Conservation (phyloP, 1,284 basidiomycete species). For the Phylloporus gajari region DNA sequence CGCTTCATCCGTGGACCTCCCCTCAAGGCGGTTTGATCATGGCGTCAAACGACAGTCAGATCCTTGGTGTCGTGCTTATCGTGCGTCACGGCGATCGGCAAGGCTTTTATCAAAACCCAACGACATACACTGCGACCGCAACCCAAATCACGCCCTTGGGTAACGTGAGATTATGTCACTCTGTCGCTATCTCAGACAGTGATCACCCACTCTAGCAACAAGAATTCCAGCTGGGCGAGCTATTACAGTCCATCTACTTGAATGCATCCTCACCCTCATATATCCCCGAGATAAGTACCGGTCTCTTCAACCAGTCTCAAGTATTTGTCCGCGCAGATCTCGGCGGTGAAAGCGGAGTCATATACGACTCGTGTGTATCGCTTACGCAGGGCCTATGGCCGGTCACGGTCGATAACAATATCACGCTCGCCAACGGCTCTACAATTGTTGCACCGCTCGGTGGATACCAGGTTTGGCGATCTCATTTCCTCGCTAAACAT, state of each 20-base stretch:
- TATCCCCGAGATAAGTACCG: constrained; percentile 67
- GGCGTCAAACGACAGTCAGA: constrained; percentile 27
- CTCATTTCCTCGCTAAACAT: neutral
- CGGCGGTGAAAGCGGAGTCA: constrained; percentile 80
- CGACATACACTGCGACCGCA: constrained; percentile 68
- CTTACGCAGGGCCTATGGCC: constrained; percentile 81
- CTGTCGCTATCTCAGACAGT: neutral
- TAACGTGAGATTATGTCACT: constrained; percentile 61
- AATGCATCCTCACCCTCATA: constrained; percentile 63
- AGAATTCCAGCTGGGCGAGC: constrained; percentile 73
- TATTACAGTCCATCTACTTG: constrained; percentile 73
- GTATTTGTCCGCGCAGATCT: constrained; percentile 74
- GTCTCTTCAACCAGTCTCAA: constrained; percentile 53
- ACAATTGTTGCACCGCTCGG: constrained; percentile 72
- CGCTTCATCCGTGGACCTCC: neutral
- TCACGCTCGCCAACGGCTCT: constrained; percentile 77
- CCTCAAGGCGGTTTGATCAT: constrained; percentile 19
- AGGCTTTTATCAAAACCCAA: constrained; percentile 73
- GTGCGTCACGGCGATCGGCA: constrained; percentile 72
- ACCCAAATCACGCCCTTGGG: constrained; percentile 84
- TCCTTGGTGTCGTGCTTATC: constrained; percentile 69
- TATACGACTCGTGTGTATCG: constrained; percentile 75
- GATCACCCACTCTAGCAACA: constrained; percentile 48
- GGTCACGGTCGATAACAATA: constrained; percentile 59
- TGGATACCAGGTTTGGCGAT: constrained; percentile 71